Evolutionary conservation across 2,329 filamentous ascomycete genomes (phyloP).

Genomic region (Penicillium sp.): DNA sequence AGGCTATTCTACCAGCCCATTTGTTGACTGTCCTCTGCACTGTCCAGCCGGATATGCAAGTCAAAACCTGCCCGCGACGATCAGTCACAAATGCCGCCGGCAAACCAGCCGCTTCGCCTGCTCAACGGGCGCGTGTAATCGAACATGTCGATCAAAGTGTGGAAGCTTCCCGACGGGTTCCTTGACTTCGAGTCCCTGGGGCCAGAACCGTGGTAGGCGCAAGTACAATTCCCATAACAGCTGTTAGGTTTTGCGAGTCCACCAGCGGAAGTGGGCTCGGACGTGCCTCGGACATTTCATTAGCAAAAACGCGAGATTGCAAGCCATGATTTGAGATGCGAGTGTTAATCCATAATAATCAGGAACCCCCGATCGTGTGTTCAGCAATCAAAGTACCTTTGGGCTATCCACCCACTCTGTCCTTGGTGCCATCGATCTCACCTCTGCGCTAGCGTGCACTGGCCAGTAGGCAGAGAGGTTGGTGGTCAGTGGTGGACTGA

Average conservation of each 20-base stretch:
- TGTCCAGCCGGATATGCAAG: slow-evolving; percentile 23
- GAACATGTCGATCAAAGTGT: slow-evolving; percentile 1
- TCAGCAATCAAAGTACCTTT: neutral
- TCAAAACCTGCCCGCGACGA: slow-evolving; percentile 20
- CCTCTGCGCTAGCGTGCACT: slow-evolving; percentile 10
- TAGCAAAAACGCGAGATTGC: neutral
- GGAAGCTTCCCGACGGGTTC: neutral
- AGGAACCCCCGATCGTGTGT: neutral
- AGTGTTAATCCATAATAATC: neutral
- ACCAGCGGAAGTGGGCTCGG: neutral
- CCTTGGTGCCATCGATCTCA: slow-evolving; percentile 6
- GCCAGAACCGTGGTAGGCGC: slow-evolving; percentile 2
- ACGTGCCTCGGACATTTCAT: slow-evolving; percentile 8
- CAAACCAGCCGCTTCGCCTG: neutral
- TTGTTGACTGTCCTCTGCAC: slow-evolving; percentile 13
- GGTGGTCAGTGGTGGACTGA: neutral
- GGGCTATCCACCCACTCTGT: neutral
- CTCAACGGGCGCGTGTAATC: neutral
- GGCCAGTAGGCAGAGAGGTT: neutral
- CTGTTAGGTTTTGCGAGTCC: neutral
- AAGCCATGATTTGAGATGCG: neutral
- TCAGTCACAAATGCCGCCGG: slow-evolving; percentile 25
- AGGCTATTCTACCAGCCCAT: neutral
- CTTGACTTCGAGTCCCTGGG: too few species aligned
- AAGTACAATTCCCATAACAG: neutral